Conservation (phyloP, 768 basidiomycete genomes). For the Mycena rosella region DNA sequence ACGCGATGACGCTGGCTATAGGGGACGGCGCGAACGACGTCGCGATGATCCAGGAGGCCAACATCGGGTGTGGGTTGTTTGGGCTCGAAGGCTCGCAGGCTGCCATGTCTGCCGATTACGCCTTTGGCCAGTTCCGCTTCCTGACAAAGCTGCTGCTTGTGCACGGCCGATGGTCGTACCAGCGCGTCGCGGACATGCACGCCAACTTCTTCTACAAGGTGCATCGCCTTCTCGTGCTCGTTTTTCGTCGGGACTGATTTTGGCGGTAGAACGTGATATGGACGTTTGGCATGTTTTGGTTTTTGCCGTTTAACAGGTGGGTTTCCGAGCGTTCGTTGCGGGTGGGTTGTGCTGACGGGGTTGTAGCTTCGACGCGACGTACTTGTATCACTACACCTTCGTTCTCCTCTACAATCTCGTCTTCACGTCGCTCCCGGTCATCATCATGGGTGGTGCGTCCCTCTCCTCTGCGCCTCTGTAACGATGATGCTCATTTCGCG, state of each 20-base stretch:
- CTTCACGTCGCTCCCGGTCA: slow-evolving; percentile 95
- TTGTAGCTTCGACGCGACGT: slow-evolving; percentile 90
- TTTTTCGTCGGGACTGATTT: too few relatives aligned
- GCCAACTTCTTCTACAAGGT: slow-evolving; percentile 99
- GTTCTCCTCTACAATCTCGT: slow-evolving; percentile 91
- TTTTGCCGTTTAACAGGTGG: slow-evolving; percentile 87
- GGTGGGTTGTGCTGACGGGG: background rate
- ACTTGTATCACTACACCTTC: slow-evolving; percentile 95
- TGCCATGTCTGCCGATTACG: slow-evolving; percentile 99
- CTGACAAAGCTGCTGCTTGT: slow-evolving; percentile 91
- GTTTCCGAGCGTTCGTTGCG: slow-evolving; percentile 40
- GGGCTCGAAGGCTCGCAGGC: slow-evolving; percentile 98
- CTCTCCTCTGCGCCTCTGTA: slow-evolving; percentile 2
- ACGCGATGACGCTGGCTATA: slow-evolving; percentile 97
- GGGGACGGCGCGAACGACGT: slow-evolving; percentile 99
- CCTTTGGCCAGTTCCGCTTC: slow-evolving; percentile 97
- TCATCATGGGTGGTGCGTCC: slow-evolving; percentile 83
- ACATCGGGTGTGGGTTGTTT: slow-evolving; percentile 94
- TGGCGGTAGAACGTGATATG: slow-evolving; percentile 92
- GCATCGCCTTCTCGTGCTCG: slow-evolving; percentile 36
- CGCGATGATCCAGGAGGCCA: slow-evolving; percentile 99
- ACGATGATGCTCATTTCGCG: slow-evolving; percentile 24
- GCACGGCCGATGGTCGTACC: slow-evolving; percentile 98
- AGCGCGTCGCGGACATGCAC: slow-evolving; percentile 96
- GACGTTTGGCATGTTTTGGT: slow-evolving; percentile 97